These are phyloP conservation scores for Funneliformis mosseae DNA, from an alignment of 192 early-diverging fungal genomes.

Conservation along the genomic window DNA sequence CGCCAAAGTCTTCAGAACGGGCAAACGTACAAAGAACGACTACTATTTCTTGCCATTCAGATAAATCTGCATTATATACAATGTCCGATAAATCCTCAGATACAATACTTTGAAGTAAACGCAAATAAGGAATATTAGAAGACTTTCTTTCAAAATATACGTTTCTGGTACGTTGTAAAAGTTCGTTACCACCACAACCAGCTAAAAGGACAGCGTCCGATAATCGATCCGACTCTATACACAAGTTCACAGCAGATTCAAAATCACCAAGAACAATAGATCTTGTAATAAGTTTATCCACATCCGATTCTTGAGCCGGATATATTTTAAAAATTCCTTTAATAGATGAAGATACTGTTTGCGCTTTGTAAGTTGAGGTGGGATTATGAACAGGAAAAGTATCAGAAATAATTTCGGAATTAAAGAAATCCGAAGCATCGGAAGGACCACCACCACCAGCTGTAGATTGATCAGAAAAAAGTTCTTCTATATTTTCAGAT, in stretches of 20 bases:
- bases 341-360: conserved; percentile 36
- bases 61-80: conserved; percentile 73
- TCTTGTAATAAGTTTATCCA: conserved; percentile 81
- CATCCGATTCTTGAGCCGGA: conserved; percentile 64
- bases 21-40: conserved; percentile 95
- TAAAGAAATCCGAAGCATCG: conserved; percentile 29
- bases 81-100: conserved; percentile 81
- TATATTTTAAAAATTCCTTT: conserved; percentile 52
- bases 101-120: conserved; percentile 81
- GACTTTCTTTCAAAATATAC: conserved; percentile 81
- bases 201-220: conserved; percentile 91
- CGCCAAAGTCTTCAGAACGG: conserved; percentile 78
- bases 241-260: conserved; percentile 87
- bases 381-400: conserved; percentile 36
- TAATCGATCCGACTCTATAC: conserved; percentile 76
- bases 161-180: conserved; percentile 72
- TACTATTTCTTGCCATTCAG: conserved; percentile 91
- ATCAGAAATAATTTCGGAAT: conserved; percentile 15
- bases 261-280: conserved; percentile 91
- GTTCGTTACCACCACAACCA: conserved; percentile 78
- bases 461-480: conserved; percentile 10
- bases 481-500: not conserved
- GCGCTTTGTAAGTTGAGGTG: not conserved
- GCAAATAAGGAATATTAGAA: conserved; percentile 73
- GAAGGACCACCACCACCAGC: not conserved